Percentiles rank a stretch among this genome's conserved stretches.
Conservation (phyloP, 2,329 filamentous ascomycete genomes). For the Leptographium galeiforme region DNA sequence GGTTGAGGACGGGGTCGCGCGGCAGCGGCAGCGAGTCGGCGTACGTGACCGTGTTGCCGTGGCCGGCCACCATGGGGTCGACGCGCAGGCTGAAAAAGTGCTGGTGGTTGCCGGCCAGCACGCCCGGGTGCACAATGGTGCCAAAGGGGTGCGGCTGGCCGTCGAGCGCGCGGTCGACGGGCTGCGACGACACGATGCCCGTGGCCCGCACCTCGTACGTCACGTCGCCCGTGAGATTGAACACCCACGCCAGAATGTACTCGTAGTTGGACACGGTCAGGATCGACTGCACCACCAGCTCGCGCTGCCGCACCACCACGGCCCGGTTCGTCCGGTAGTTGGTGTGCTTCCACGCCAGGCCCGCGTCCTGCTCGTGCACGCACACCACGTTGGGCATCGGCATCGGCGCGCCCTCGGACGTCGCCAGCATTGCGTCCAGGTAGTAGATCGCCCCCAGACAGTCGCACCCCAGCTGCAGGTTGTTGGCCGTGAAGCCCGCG, state of each 20-base stretch:
- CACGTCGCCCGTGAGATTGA: slow-evolving; percentile 50
- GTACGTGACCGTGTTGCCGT: slow-evolving; percentile 33
- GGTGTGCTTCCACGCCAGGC: slow-evolving; percentile 59
- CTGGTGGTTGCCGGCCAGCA: slow-evolving; percentile 56
- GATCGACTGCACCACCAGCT: slow-evolving; percentile 55
- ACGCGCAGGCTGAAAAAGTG: slow-evolving; percentile 54
- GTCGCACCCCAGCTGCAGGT: slow-evolving; percentile 55
- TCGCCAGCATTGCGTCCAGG: slow-evolving; percentile 43
- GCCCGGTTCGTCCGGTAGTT: slow-evolving; percentile 52
- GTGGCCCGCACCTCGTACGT: slow-evolving; percentile 51
- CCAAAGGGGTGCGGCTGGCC: slow-evolving; percentile 38
- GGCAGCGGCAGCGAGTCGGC: slow-evolving; percentile 28
- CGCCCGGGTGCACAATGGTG: slow-evolving; percentile 49
- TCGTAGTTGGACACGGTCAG: slow-evolving; percentile 61
- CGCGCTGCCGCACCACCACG: slow-evolving; percentile 44
- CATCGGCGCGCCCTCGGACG: slow-evolving; percentile 35
- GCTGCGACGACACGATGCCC: slow-evolving; percentile 43
- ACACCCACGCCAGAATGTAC: slow-evolving; percentile 39
- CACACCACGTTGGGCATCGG: slow-evolving; percentile 44
- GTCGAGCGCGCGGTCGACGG: slow-evolving; percentile 41
- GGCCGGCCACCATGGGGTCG: slow-evolving; percentile 39
- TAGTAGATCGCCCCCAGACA: slow-evolving; percentile 54
- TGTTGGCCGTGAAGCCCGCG: slow-evolving; percentile 54
- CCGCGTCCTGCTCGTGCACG: slow-evolving; percentile 57
- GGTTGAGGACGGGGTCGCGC: slow-evolving; percentile 26